Percentiles rank a stretch among this genome's conserved stretches.
Conservation (phyloP, 805 yeast species). For the Wickerhamomyces canadensis region DNA sequence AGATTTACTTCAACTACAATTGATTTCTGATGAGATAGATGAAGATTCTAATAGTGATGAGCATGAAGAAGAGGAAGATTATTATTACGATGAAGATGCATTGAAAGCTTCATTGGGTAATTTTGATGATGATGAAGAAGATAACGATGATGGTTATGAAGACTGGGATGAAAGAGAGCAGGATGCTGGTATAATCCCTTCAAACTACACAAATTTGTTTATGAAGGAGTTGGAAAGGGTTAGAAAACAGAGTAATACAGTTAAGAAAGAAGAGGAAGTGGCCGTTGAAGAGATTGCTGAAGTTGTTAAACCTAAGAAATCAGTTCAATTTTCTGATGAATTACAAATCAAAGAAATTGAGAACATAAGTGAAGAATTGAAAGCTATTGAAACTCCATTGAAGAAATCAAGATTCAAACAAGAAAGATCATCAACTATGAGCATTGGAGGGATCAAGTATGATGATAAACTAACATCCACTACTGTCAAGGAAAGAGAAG, state of each 20-base stretch:
- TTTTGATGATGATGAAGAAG: slow-evolving; percentile 27
- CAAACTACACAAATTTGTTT: slow-evolving; percentile 14
- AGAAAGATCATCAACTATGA: slow-evolving; percentile 4
- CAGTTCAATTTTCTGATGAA: slow-evolving; percentile 47
- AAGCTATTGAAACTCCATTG: slow-evolving; percentile 20
- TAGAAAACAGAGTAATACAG: slow-evolving; percentile 15
- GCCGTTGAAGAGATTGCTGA: slow-evolving; percentile 15
- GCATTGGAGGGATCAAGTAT: background rate
- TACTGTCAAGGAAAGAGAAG: slow-evolving; percentile 1
- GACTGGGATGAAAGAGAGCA: slow-evolving; percentile 14
- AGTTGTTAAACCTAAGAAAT: slow-evolving; percentile 28
- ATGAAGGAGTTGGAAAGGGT: slow-evolving; percentile 17
- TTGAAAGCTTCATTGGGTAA: slow-evolving; percentile 14
- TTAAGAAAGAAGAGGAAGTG: slow-evolving; percentile 12
- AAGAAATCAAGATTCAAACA: slow-evolving; percentile 20
- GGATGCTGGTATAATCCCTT: slow-evolving; percentile 16
- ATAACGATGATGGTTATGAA: slow-evolving; percentile 17
- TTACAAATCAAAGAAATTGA: slow-evolving; percentile 57
- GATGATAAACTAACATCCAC: background rate
- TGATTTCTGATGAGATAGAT: slow-evolving; percentile 45
- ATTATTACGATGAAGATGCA: slow-evolving; percentile 37
- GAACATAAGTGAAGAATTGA: slow-evolving; percentile 45
- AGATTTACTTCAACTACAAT: slow-evolving; percentile 47
- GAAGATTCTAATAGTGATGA: slow-evolving; percentile 32
- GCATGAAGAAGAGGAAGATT: slow-evolving; percentile 28